Percentiles rank a stretch among this genome's conserved stretches.
These are phyloP conservation scores for Nemania abortiva DNA, from an alignment of 2,329 filamentous ascomycete species.

Conservation along the genomic window DNA sequence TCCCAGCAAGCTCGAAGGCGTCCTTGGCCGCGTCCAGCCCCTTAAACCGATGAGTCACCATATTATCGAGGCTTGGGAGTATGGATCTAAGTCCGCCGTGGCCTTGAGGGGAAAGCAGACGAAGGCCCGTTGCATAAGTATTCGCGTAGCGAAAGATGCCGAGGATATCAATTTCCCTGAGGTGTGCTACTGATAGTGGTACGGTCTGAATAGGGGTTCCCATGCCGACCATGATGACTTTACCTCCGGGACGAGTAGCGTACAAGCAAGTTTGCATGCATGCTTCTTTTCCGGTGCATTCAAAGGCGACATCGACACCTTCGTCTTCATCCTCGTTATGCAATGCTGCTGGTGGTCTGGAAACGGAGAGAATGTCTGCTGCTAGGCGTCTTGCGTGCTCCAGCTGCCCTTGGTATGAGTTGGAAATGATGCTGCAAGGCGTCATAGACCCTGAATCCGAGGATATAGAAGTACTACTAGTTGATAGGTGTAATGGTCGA, in stretches of 20 bases:
- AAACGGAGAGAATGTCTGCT: constrained; percentile 61
- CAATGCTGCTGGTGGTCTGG: constrained; percentile 50
- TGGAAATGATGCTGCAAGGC: constrained; percentile 59
- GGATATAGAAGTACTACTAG: constrained; percentile 61
- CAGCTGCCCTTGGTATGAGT: constrained; percentile 61
- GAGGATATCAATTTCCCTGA: constrained; percentile 80
- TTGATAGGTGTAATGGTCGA: constrained; percentile 56
- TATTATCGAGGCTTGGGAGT: constrained; percentile 73
- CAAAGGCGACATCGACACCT: constrained; percentile 78
- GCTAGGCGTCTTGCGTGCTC: constrained; percentile 65
- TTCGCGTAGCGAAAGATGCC: constrained; percentile 83
- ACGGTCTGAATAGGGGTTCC: constrained; percentile 81
- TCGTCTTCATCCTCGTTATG: constrained; percentile 68
- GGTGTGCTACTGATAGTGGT: constrained; percentile 77
- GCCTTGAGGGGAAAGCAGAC: constrained; percentile 62
- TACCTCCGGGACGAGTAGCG: constrained; percentile 76
- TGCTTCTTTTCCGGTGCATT: constrained; percentile 80
- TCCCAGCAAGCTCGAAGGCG: constrained; percentile 78
- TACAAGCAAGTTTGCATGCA: constrained; percentile 83
- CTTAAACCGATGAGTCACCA: constrained; percentile 79
- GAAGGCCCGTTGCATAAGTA: constrained; percentile 79
- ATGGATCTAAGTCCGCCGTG: constrained; percentile 56
- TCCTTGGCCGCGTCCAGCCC: constrained; percentile 71
- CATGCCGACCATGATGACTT: constrained; percentile 83
- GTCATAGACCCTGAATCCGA: constrained; percentile 57